These are phyloP conservation scores for Umbelopsis sp. DNA, from an alignment of 371 early-diverging fungal species.

Conservation along the genomic window DNA sequence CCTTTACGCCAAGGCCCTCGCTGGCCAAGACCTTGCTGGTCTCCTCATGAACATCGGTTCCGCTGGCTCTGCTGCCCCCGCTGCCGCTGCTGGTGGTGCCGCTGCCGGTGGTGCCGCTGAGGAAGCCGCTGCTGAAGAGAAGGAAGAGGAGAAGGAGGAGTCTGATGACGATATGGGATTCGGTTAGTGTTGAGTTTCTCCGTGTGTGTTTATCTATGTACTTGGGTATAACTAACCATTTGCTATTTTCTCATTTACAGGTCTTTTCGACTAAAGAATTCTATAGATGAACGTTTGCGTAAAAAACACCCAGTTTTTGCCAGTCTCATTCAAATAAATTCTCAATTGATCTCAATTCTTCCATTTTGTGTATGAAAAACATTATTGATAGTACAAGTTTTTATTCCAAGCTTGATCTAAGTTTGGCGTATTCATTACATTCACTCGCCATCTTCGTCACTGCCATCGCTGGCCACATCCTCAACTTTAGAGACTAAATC, in stretches of 20 bases:
- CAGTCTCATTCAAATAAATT: slow-evolving; percentile 14
- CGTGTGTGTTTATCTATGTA: not conserved
- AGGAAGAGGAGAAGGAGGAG: slow-evolving; percentile 76
- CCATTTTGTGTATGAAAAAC: not conserved
- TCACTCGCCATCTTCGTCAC: slow-evolving; percentile 26
- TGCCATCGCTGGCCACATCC: slow-evolving; percentile 23
- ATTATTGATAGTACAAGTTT: slow-evolving; percentile 17
- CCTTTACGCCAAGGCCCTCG: slow-evolving; percentile 98
- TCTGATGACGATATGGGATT: slow-evolving; percentile 94
- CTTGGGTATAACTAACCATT: not conserved
- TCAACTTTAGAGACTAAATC: slow-evolving; percentile 66
- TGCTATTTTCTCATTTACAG: not conserved
- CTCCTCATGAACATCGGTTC: slow-evolving; percentile 36
- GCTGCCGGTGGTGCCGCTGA: slow-evolving; percentile 58
- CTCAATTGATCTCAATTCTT: not conserved
- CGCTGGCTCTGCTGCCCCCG: slow-evolving; percentile 40
- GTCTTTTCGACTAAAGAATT: slow-evolving; percentile 25
- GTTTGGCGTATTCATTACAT: not conserved
- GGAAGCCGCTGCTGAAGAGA: slow-evolving; percentile 58
- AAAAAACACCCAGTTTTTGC: not conserved
- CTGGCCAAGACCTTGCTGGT: slow-evolving; percentile 89
- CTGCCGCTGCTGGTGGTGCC: slow-evolving; percentile 61
- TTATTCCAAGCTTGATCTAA: not conserved
- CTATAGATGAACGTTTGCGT: not conserved
- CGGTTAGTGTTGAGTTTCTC: slow-evolving; percentile 46